These are phyloP conservation scores for Elongisporangium anandrum DNA, from an alignment of 352 stramenopile species.

Conservation along the genomic window DNA sequence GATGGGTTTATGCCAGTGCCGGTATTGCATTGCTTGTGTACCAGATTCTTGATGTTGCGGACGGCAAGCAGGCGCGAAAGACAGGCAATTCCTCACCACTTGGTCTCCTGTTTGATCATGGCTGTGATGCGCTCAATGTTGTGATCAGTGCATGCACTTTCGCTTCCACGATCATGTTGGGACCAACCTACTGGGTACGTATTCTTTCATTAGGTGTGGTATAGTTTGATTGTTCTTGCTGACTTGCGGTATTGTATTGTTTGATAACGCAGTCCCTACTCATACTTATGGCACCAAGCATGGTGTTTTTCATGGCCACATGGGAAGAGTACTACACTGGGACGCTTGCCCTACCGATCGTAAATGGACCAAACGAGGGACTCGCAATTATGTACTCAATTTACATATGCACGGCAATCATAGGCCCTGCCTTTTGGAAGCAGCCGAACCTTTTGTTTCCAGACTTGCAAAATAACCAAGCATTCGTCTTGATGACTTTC, in stretches of 20 bases:
- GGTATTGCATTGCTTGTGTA: conserved; percentile 70
- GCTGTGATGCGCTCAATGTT: conserved; percentile 82
- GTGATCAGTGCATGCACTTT: conserved; percentile 82
- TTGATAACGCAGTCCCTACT: conserved; percentile 75
- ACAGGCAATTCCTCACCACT: conserved; percentile 85
- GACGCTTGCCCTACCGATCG: conserved; percentile 90
- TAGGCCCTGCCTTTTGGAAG: conserved; percentile 62
- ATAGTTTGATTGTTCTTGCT: conserved; percentile 3
- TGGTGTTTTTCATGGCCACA: conserved; percentile 96
- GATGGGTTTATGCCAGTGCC: conserved; percentile 68
- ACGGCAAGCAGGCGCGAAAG: conserved; percentile 85
- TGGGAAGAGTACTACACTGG: conserved; percentile 98
- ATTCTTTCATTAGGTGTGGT: conserved; percentile 18
- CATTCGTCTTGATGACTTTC: conserved; percentile 75
- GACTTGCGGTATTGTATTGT: conserved; percentile 12
- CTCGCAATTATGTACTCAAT: conserved; percentile 88
- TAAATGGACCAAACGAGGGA: conserved; percentile 97
- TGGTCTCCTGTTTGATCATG: conserved; percentile 82
- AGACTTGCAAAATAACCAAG: conserved; percentile 74
- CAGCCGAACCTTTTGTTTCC: conserved; percentile 55
- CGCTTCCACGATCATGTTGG: conserved; percentile 83
- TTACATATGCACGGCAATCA: conserved; percentile 63
- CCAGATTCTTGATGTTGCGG: conserved; percentile 82
- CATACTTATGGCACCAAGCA: conserved; percentile 61
- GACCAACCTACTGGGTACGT: conserved; percentile 78